Evolutionary conservation across 2,329 filamentous ascomycete genomes (phyloP), one percentile per base, ranked within the genome.

Genomic region (Arthrobotrys megalospora): DNA sequence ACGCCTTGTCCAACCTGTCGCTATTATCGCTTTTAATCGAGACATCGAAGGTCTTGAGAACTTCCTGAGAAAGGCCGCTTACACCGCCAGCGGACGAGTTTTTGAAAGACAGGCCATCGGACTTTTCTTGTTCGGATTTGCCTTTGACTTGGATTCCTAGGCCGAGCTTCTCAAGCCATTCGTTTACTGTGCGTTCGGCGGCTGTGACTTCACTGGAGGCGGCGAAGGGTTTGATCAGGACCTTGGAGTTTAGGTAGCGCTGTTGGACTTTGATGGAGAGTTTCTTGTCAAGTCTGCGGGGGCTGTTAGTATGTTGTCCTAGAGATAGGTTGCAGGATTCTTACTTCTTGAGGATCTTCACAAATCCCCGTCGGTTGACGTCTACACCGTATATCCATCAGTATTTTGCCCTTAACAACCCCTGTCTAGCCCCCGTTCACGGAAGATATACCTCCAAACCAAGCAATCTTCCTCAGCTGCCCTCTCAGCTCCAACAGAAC

Each of bases 321-420:
- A 10, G 43, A 10, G 43, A 10, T 34, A 36, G n/a, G 60, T 36
- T 41, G 32, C 34, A 41, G 16, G 16, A 7, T 38, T 19, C 71
- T 58, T 81, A 81, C 85, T 99, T 99, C 87, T 99, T 99, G 64
- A 96, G 97, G 84, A 99, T 99, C 86, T 99, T 99, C 84, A 96
- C 90, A 83, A 99, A 99, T 1, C 96, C 96, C 80, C 93, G 89
- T 65, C 94, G 90, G 84, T 99, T 99, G 82, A 98, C 95, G 85
- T 98, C 95, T 80, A 48, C 41, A 58, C 14, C 10, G 8, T 72
- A 28, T 16, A 53, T 52, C 36, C 6, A 60, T 80, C 24, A 80
- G 80, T 14, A 78, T 34, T 21, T 38, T 8, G n/a, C n/a, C 32
- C 8, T 19, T n/a, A 6, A 1, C 36, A 50, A 53, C 16, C 16